Conservation (phyloP, 2,329 filamentous ascomycete genomes). For the Claviceps arundinis region DNA sequence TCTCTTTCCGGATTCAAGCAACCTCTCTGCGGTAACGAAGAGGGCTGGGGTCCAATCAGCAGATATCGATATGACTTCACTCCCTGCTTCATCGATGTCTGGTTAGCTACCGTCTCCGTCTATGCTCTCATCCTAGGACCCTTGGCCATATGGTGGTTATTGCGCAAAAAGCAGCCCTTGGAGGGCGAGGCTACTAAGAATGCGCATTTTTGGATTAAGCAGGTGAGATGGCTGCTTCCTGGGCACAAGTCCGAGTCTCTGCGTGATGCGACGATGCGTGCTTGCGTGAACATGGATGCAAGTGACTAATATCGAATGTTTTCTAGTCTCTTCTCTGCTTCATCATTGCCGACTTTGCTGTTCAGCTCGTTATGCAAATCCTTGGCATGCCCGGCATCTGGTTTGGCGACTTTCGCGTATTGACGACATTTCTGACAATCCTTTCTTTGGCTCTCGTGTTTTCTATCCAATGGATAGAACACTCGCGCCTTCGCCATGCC, state of each 20-base stretch:
- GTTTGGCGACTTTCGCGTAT: constrained; percentile 74
- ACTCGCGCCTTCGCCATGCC: constrained; percentile 67
- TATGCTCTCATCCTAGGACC: constrained; percentile 70
- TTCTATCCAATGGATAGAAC: constrained; percentile 73
- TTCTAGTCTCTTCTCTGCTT: constrained; percentile 42
- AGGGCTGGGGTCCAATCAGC: constrained; percentile 94
- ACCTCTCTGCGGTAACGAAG: constrained; percentile 72
- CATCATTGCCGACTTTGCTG: constrained; percentile 53
- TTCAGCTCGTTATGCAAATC: constrained; percentile 67
- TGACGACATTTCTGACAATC: constrained; percentile 61
- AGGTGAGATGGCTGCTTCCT: constrained; percentile 38
- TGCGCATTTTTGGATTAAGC: constrained; percentile 85
- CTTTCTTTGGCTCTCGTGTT: constrained; percentile 63
- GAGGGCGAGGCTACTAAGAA: constrained; percentile 56
- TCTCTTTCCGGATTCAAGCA: constrained; percentile 39
- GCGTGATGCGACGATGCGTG: not conserved
- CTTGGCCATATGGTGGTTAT: constrained; percentile 66
- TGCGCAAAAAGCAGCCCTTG: constrained; percentile 49
- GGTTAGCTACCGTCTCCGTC: constrained; percentile 63
- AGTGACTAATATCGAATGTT: not conserved
- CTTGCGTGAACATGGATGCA: not conserved
- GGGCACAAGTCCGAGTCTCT: not conserved
- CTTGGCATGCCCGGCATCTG: constrained; percentile 55
- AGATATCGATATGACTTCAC: constrained; percentile 84
- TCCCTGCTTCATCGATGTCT: constrained; percentile 91